These are phyloP conservation scores for Rutidosis leptorrhynchoides DNA, from an alignment of 129 eudicot genomes.

Conservation along the genomic window DNA sequence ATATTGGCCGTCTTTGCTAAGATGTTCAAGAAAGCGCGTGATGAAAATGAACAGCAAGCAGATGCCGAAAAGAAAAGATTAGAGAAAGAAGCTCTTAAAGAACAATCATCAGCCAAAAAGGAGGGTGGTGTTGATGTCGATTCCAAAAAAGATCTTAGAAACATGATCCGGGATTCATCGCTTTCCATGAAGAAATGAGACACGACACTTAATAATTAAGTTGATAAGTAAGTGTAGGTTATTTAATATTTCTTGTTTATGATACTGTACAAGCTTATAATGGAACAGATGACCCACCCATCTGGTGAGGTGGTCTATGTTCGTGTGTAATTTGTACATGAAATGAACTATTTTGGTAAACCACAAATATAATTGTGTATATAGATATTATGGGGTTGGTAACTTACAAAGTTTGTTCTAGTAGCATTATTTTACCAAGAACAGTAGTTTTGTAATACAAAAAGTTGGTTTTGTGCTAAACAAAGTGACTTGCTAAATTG, in stretches of 20 bases:
- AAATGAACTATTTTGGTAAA: background rate
- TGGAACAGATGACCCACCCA: conserved; percentile 1
- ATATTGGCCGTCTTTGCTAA: conserved; percentile 73
- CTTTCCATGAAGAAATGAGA: conserved; percentile 27
- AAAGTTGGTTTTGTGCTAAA: background rate
- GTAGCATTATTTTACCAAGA: background rate
- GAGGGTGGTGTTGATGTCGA: conserved; percentile 39
- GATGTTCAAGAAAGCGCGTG: conserved; percentile 87
- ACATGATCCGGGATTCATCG: conserved; percentile 41
- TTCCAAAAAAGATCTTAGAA: conserved; percentile 44
- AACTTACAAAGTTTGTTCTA: background rate
- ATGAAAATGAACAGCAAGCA: conserved; percentile 78
- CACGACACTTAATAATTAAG: background rate
- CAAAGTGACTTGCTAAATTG: background rate
- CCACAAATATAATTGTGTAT: conserved; percentile 21
- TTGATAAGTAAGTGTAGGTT: background rate
- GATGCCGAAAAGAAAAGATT: conserved; percentile 91
- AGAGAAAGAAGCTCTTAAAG: conserved; percentile 92
- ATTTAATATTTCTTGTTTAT: background rate
- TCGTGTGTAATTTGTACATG: conserved; percentile 15
- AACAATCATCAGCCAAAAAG: conserved; percentile 60
- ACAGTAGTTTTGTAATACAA: background rate
- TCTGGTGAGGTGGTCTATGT: conserved; percentile 17
- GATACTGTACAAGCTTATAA: background rate
- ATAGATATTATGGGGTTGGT: conserved; percentile 17